Evolutionary conservation across 371 early-diverging fungal genomes (phyloP), one percentile per base, ranked within the genome.

Genomic region (Conidiobolus incongruus): DNA sequence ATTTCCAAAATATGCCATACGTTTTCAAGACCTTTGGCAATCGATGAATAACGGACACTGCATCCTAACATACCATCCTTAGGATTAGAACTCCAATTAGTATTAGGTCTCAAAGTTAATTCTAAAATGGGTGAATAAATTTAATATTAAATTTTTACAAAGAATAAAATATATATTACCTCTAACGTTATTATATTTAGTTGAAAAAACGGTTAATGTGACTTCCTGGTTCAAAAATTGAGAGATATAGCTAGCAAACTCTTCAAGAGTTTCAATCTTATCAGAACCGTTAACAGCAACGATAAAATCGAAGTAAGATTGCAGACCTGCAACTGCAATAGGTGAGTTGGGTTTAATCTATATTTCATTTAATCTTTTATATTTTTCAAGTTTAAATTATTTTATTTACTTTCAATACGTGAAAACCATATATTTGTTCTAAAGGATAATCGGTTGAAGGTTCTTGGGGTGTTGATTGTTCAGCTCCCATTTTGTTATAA

Each of bases 241-340:
- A 30, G 54, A 47, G 39, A 78, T 48, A 34, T 63, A 59, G 17
- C 59, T 56, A 22, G 46, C 38, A 31, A 46, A 38, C 16, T 46
- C 46, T 36, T 46, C 15, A 19, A 36, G 11, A 30, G 32, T 45
- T 3, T 17, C 21, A 35, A 33, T 10, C 34, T 35, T 35, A 20
- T 10, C 13, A 15, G 15, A 22, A 33, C 72, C 77, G 37, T 80
- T 70, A 47, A 77, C 62, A 17, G 63, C 59, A 13, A 73, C 62
- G 47, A 81, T 72, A 44, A 75, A 80, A 52, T 79, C 80, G 53
- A 81, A 81, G 52, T 73, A 81, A 10, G 75, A 72, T 13, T 74
- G 65, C 34, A 81, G 67, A 26, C 81, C 81, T 46, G 75, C 72
- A 16, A 52, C 55, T 35, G 63, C 60, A 7, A 79, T 78, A 22